Conservation (phyloP, 176 grass and related monocot genomes). For the Aegilops sharonensis region DNA sequence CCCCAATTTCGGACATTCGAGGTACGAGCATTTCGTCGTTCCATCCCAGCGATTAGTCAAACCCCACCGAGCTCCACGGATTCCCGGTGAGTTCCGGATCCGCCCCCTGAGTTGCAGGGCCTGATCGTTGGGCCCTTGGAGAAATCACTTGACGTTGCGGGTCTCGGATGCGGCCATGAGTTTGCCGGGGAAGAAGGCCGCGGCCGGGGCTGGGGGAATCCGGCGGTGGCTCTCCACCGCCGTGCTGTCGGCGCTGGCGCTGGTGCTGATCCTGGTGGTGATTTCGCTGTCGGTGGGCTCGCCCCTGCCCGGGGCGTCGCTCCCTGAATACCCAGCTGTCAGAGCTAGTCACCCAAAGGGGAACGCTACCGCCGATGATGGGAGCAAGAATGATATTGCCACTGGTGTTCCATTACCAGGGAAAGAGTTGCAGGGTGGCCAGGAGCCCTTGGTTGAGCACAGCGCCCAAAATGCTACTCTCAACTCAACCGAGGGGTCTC, state of each 20-base stretch:
- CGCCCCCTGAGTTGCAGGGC: not conserved
- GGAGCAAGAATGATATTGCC: not conserved
- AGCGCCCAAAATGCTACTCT: conserved; percentile 12
- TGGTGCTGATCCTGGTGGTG: conserved; percentile 57
- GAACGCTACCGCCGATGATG: conserved; percentile 9
- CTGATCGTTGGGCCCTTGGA: not conserved
- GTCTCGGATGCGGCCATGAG: conserved; percentile 25
- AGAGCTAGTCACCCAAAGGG: not conserved
- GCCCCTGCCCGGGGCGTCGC: conserved; percentile 36
- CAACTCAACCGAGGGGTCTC: conserved; percentile 18
- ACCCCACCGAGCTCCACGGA: not conserved
- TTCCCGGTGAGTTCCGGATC: not conserved
- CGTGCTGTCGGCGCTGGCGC: conserved; percentile 37
- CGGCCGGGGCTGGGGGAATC: conserved; percentile 18
- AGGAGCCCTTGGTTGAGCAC: conserved; percentile 15
- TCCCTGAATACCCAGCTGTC: conserved; percentile 41
- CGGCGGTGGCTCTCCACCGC: conserved; percentile 49
- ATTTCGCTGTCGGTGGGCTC: conserved; percentile 55
- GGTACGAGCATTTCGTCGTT: not conserved
- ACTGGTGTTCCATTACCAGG: not conserved
- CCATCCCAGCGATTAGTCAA: not conserved
- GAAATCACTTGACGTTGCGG: not conserved
- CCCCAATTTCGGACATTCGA: not conserved
- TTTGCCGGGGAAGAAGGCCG: conserved; percentile 37
- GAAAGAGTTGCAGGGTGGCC: conserved; percentile 16